These are phyloP conservation scores for Corchorus olitorius DNA, from an alignment of 345 rosid species.

Conservation along the genomic window DNA sequence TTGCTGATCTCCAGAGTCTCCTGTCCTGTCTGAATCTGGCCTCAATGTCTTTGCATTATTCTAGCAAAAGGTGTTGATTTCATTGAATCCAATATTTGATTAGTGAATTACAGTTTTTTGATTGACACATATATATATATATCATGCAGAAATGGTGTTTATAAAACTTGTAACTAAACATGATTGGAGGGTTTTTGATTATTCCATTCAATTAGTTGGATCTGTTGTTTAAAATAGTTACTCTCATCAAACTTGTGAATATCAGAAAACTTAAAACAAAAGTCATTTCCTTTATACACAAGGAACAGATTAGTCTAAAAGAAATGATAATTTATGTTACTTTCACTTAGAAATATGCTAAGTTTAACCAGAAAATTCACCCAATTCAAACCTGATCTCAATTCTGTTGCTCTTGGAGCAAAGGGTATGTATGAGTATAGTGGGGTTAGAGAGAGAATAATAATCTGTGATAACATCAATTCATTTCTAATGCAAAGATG, in stretches of 20 bases:
- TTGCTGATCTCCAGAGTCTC: too few relatives aligned
- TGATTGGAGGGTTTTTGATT: constrained; percentile 6
- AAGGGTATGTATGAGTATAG: constrained; percentile 11
- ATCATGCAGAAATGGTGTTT: constrained; percentile 24
- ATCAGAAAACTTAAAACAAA: constrained; percentile 23
- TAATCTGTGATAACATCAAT: neutral
- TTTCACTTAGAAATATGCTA: constrained; percentile 31
- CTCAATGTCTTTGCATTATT: too few relatives aligned
- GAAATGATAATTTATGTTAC: constrained; percentile 16
- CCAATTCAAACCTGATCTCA: constrained; percentile 43
- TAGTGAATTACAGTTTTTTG: neutral
- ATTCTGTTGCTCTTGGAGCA: constrained; percentile 32
- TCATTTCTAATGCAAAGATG: constrained; percentile 27
- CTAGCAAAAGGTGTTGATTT: neutral
- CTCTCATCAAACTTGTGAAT: constrained; percentile 39
- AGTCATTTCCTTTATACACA: constrained; percentile 40
- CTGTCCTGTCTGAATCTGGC: too few relatives aligned
- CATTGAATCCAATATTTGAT: neutral
- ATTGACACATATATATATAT: neutral
- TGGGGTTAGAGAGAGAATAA: constrained; percentile 19
- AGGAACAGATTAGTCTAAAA: constrained; percentile 26
- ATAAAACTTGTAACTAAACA: constrained; percentile 18
- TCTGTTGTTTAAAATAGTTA: constrained; percentile 33
- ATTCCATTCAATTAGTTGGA: constrained; percentile 18
- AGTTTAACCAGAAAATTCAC: constrained; percentile 41